A percentile compares a stretch with the other conserved stretches of the same genome.
Evolutionary conservation across 202 grass and related monocot genomes (phyloP).

Genomic region (Bolboschoenoplectus hybrid): DNA sequence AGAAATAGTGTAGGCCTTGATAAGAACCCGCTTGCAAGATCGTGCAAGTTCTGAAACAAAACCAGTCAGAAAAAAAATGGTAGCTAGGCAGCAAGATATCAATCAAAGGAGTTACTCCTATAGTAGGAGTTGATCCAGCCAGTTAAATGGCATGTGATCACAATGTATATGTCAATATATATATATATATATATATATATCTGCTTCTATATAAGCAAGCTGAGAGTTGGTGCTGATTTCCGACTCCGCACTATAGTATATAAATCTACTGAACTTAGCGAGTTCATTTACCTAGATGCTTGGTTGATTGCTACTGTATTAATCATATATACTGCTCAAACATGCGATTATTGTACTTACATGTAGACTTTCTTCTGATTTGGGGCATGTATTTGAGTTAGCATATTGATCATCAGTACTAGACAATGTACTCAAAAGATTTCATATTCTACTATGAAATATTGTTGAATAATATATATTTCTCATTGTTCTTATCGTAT

Average conservation of each 20-base stretch:
- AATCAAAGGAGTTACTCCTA: conserved; percentile 20
- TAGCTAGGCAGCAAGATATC: conserved; percentile 30
- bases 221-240: conserved; percentile 29
- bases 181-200: conserved; percentile 19
- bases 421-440: conserved; percentile 23
- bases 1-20: conserved; percentile 53
- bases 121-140: conserved; percentile 16
- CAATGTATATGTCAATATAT: conserved; percentile 10
- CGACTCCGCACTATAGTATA: conserved; percentile 6
- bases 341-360: conserved; percentile 9
- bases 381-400: conserved; percentile 7
- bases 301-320: conserved; percentile 16
- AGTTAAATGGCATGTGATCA: background rate
- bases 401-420: conserved; percentile 9
- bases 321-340: background rate
- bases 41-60: conserved; percentile 47
- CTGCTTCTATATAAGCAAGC: conserved; percentile 26
- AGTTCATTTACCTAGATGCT: conserved; percentile 30
- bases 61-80: background rate
- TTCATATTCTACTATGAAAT: conserved; percentile 8
- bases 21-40: conserved; percentile 37
- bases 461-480: background rate
- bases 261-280: background rate
- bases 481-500: background rate
- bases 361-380: conserved; percentile 25